phyloP scores from a whole-genome alignment of 75 land plant species.

The Picea sitchensis region DNA sequence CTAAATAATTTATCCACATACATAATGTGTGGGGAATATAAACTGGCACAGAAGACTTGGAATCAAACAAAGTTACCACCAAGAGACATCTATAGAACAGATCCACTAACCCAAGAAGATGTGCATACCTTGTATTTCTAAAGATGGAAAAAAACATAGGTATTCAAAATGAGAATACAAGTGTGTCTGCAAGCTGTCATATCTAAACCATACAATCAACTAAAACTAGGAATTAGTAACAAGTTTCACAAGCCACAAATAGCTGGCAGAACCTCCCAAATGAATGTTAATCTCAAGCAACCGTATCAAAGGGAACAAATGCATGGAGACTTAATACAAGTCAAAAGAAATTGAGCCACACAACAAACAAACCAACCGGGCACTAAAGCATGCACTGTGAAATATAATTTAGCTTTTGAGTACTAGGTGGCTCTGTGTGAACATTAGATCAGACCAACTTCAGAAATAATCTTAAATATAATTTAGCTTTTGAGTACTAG shows the following conservation, averaged over 20 bases:
- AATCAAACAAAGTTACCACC: neutral
- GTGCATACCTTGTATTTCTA: too few species aligned
- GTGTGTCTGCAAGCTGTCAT: neutral
- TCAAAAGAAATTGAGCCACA: neutral
- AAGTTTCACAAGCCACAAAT: neutral
- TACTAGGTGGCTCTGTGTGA: neutral
- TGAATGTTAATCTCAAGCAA: too few species aligned
- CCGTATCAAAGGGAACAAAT: neutral
- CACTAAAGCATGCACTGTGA: neutral
- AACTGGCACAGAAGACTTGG: neutral
- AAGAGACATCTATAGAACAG: too few species aligned
- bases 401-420: neutral
- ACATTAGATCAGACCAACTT: neutral
- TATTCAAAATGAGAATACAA: neutral
- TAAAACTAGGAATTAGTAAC: neutral
- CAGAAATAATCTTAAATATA: too few species aligned
- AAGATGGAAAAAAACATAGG: neutral
- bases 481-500: neutral
- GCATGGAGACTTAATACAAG: neutral
- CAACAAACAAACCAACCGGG: neutral
- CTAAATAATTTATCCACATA: too few species aligned
- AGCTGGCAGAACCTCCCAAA: neutral
- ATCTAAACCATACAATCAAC: neutral
- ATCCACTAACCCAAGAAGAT: too few species aligned
- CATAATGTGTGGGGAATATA: neutral